Percentiles rank a stretch among this genome's conserved stretches.
phyloP scores from a whole-genome alignment of 2,329 filamentous ascomycete genomes.

The Coleophoma crateriformis region DNA sequence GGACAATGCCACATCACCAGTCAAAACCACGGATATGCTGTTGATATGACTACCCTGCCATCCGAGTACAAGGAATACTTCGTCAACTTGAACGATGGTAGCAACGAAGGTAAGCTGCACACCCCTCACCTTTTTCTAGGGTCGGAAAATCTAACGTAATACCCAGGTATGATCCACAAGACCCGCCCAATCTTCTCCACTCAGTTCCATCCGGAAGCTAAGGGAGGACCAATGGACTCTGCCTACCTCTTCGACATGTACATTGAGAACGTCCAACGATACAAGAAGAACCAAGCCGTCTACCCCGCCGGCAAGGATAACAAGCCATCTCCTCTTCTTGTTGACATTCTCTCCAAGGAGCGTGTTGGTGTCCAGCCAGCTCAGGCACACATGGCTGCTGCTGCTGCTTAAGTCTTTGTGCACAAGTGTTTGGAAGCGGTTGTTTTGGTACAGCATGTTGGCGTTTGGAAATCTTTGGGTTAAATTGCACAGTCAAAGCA shows the following conservation, averaged over 20 bases:
- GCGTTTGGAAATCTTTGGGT: not conserved
- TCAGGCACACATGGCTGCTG: constrained; percentile 16
- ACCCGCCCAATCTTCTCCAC: constrained; percentile 95
- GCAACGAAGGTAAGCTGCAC: constrained; percentile 69
- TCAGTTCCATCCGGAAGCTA: constrained; percentile 98
- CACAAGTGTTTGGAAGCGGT: not conserved
- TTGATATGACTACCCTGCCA: constrained; percentile 78
- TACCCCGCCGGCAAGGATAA: constrained; percentile 73
- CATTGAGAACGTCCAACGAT: constrained; percentile 79
- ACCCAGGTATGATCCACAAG: constrained; percentile 79
- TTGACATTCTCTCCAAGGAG: constrained; percentile 90
- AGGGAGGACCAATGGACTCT: constrained; percentile 93
- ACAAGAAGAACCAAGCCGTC: constrained; percentile 76
- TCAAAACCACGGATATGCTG: constrained; percentile 97
- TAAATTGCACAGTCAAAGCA: not conserved
- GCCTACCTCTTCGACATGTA: constrained; percentile 97
- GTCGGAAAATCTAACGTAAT: constrained; percentile 12
- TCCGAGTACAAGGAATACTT: constrained; percentile 96
- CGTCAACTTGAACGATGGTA: constrained; percentile 94
- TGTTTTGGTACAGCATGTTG: not conserved
- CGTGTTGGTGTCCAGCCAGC: constrained; percentile 69
- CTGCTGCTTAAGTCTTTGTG: constrained; percentile 6
- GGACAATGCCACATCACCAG: constrained; percentile 97
- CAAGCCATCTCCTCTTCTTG: constrained; percentile 78
- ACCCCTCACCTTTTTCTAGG: not conserved